phyloP scores from a whole-genome alignment of 805 yeast genomes.

The Starmerella apis region DNA sequence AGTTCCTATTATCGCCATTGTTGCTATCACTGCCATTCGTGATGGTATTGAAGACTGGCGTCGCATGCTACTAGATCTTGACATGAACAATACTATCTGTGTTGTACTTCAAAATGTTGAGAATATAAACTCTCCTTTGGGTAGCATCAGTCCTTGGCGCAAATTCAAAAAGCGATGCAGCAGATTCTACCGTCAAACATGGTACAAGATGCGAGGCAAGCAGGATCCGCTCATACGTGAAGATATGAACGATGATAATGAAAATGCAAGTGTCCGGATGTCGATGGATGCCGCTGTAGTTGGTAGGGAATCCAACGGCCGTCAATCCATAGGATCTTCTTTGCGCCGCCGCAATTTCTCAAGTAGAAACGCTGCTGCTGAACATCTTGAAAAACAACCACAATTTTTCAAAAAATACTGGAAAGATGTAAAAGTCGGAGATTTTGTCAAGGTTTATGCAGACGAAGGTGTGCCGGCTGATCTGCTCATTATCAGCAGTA shows the following conservation, averaged over 20 bases:
- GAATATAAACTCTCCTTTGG: slow-evolving; percentile 50
- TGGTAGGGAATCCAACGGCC: background rate
- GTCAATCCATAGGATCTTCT: background rate
- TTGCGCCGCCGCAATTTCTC: slow-evolving; percentile 1
- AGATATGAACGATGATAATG: slow-evolving; percentile 27
- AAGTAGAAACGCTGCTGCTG: background rate
- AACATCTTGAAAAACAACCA: slow-evolving; percentile 10
- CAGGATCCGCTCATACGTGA: slow-evolving; percentile 22
- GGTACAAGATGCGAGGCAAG: slow-evolving; percentile 16
- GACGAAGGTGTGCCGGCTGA: slow-evolving; percentile 77
- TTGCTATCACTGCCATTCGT: slow-evolving; percentile 58
- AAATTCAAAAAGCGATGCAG: slow-evolving; percentile 47
- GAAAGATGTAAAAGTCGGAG: slow-evolving; percentile 71
- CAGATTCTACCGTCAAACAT: slow-evolving; percentile 14
- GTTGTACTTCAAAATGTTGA: slow-evolving; percentile 44
- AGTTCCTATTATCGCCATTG: slow-evolving; percentile 73
- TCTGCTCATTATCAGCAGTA: slow-evolving; percentile 52
- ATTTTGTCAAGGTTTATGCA: slow-evolving; percentile 52
- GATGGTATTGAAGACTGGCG: slow-evolving; percentile 72
- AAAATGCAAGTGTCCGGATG: slow-evolving; percentile 8
- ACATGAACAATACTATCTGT: slow-evolving; percentile 55
- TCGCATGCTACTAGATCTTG: slow-evolving; percentile 52
- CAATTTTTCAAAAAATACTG: slow-evolving; percentile 44
- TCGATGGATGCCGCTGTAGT: slow-evolving; percentile 1
- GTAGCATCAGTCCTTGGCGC: slow-evolving; percentile 54